Conservation (phyloP, 768 basidiomycete species). For the Xanthoconium stramineum region DNA sequence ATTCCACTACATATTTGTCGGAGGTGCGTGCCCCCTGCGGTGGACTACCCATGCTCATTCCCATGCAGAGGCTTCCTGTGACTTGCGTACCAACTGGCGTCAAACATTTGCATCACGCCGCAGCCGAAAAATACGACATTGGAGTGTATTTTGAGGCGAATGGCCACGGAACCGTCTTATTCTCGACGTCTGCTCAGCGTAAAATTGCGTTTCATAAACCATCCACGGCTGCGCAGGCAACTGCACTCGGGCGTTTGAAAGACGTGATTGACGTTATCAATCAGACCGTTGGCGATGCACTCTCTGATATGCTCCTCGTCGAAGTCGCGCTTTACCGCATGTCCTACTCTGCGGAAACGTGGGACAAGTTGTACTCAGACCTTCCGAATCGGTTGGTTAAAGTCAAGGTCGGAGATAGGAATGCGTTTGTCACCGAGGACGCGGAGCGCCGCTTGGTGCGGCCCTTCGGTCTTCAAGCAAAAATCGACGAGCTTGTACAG, state of each 20-base stretch:
- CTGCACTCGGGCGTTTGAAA: slow-evolving; percentile 71
- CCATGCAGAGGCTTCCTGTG: slow-evolving; percentile 81
- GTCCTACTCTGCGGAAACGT: slow-evolving; percentile 77
- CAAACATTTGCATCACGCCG: slow-evolving; percentile 97
- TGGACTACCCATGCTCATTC: slow-evolving; percentile 5
- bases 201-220: slow-evolving; percentile 63
- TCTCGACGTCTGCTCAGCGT: slow-evolving; percentile 72
- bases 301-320: slow-evolving; percentile 94
- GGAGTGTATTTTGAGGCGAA: slow-evolving; percentile 99
- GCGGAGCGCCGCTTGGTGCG: slow-evolving; percentile 86
- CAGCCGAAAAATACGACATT: slow-evolving; percentile 84
- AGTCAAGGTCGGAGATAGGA: slow-evolving; percentile 80
- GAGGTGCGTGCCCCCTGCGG: slow-evolving; percentile 47
- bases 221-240: slow-evolving; percentile 77
- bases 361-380: slow-evolving; percentile 93
- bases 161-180: slow-evolving; percentile 96
- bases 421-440: slow-evolving; percentile 85
- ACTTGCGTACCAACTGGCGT: slow-evolving; percentile 96
- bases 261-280: slow-evolving; percentile 87
- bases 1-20: slow-evolving; percentile 87
- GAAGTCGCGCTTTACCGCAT: slow-evolving; percentile 89
- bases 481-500: slow-evolving; percentile 79
- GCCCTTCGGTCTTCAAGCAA: slow-evolving; percentile 75
- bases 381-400: slow-evolving; percentile 94
- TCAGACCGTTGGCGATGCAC: slow-evolving; percentile 96